Evolutionary conservation across 176 grass and related monocot species (phyloP).

Genomic region (Otatea glauca): DNA sequence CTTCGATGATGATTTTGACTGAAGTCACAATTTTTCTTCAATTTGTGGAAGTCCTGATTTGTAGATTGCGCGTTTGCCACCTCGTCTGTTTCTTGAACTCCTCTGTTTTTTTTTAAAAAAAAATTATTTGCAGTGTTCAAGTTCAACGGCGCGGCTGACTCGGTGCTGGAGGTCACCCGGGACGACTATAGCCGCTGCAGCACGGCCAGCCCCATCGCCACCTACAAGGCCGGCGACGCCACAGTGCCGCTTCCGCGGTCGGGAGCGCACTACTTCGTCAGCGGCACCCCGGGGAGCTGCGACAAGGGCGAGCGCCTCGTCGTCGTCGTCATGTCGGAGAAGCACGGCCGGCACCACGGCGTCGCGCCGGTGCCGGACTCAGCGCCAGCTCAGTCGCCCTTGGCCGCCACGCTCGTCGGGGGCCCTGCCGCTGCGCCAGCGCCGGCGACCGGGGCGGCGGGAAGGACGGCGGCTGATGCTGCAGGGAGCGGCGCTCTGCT

Average conservation of each 20-base stretch:
- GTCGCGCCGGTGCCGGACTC: slow-evolving; percentile 26
- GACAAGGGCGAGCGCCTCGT: slow-evolving; percentile 58
- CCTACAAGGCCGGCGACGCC: slow-evolving; percentile 48
- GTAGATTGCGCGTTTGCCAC: neutral
- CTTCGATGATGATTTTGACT: neutral
- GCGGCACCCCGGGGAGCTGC: slow-evolving; percentile 51
- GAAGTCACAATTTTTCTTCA: neutral
- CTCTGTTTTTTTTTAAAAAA: neutral
- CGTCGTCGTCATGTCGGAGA: slow-evolving; percentile 66
- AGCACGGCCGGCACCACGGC: slow-evolving; percentile 20
- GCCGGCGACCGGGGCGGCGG: neutral
- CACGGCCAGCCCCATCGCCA: slow-evolving; percentile 46
- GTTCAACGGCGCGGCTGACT: slow-evolving; percentile 36
- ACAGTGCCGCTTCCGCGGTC: slow-evolving; percentile 51
- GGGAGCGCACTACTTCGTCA: slow-evolving; percentile 54
- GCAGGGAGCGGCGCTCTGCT: neutral
- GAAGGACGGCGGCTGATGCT: neutral
- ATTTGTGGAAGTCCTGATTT: neutral
- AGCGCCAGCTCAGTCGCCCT: slow-evolving; percentile 34
- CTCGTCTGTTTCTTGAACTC: neutral
- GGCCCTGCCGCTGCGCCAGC: neutral
- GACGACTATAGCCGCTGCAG: slow-evolving; percentile 54
- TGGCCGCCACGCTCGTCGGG: neutral
- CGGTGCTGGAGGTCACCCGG: slow-evolving; percentile 48
- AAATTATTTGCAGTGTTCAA: slow-evolving; percentile 41